Evolutionary conservation across 2,329 filamentous ascomycete species (phyloP), one percentile per base, ranked within the genome.

Genomic region (Hortaea werneckii): DNA sequence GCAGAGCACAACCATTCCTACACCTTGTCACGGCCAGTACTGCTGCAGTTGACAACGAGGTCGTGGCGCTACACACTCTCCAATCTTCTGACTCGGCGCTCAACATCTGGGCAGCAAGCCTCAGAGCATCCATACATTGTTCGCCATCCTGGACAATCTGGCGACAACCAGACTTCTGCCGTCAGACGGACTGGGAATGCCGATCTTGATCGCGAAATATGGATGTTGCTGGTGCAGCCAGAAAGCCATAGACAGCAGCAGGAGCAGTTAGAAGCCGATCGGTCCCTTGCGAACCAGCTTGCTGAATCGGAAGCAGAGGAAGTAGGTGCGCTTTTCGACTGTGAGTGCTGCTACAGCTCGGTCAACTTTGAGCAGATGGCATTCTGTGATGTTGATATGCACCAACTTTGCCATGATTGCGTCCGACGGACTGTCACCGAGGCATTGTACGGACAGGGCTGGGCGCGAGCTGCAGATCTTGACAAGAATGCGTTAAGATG

Each of bases 381-480:
- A 0, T 75, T 78, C n/a, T 92, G 86, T 67, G 77, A 77, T 58
- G 65, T 72, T 29, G 73, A 77, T 2, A 80, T 78, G 1, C 86
- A 92, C 66, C 77, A 85, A 60, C 74, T 90, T 45, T 92, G 86
- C 67, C 82, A 89, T 65, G 78, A 78, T 40, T 96, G 92, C 65
- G 82, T 96, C 42, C 82, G 83, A 52, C 80, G 84, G 53, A 83
- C 88, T 8, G 76, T 90, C 48, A 84, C 83, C 42, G 90, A 96
- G 62, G 88, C 89, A 1, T 71, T 96, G 0, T 96, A 94, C 61
- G 92, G 92, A 0, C 92, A 96, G 64, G 87, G 87, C 43, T 95
- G 90, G 87, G 78, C 80, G 42, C 81, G 84, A 48, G 92, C 79
- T 57, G 83, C 95, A 55, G 77, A 92, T 59, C 66, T 78, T 28